Evolutionary conservation across 495 filamentous ascomycete genomes (phyloP), one percentile per base, ranked within the genome.

Genomic region (Symbiotaphrina buchneri): DNA sequence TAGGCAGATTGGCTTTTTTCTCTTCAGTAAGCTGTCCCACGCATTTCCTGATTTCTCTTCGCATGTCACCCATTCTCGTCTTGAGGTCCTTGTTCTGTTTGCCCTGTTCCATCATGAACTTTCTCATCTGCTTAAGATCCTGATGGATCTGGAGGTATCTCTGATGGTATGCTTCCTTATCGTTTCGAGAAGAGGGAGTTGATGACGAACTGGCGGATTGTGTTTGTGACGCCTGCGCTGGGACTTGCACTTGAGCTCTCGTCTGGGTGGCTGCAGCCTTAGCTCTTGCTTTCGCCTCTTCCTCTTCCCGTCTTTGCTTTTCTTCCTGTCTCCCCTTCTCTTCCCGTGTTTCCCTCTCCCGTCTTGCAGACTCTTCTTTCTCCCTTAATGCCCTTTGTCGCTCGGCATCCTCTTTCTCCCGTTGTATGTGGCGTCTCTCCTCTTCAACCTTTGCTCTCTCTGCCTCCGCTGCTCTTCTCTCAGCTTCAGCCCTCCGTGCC

Each of bases 1-100:
- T 65, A 26, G 41, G 38, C 20, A 51, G 64, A 43, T 87, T 90
- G 1, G 56, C 59, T 2, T 59, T 64, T 31, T 63, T 68, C 18
- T 55, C 68, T 28, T 56, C 60, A 8, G 66, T 77, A 18, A 91
- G 47, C 42, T 90, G 77, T 1, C 82, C 81, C 23, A 84, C 55
- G 13, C 56, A 68, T 43, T 71, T 76, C 11, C 56, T 64, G 29
- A 91, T 67, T 3, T 65, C 56, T 24, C 83, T 63, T 8, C 82
- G 59, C 61, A 79, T 70, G 28, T 81, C 71, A 19, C 81, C 79
- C 51, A 81, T 64, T 2, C 59, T 53, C 19, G 54, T 45, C 40
- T 82, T 85, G 17, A 82, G 50, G 0, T 41, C 35, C 3, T 58
- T 55, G 19, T 68, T 55, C 38, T 63, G 50, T 36, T 64, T 63